Percentiles rank a stretch among this genome's conserved stretches.
phyloP scores from a whole-genome alignment of 176 grass and related monocot genomes.

The Stipa capillata region DNA sequence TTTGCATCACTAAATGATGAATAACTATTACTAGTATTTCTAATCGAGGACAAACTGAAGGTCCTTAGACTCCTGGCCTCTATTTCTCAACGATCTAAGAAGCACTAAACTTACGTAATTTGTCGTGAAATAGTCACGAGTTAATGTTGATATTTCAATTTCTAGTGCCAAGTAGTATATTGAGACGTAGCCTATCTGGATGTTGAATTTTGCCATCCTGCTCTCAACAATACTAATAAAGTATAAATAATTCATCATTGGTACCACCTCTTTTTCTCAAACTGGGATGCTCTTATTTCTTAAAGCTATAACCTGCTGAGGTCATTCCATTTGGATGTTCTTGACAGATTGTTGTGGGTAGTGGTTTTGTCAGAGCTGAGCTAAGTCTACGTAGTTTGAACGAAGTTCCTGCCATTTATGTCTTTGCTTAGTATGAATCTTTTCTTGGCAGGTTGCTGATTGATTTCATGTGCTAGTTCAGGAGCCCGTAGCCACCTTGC shows the following conservation, averaged over 20 bases:
- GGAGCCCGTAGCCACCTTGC: not conserved
- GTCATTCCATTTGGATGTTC: not conserved
- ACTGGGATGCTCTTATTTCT: too few relatives aligned
- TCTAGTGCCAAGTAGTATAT: not conserved
- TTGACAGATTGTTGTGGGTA: not conserved
- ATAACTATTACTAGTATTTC: not conserved
- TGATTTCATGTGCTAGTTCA: not conserved
- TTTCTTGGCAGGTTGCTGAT: conserved; percentile 14
- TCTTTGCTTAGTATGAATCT: too few relatives aligned
- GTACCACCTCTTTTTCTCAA: too few relatives aligned
- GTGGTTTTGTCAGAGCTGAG: not conserved
- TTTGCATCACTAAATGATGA: too few relatives aligned
- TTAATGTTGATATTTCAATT: not conserved
- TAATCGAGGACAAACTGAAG: not conserved
- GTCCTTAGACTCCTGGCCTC: not conserved
- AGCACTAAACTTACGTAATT: not conserved
- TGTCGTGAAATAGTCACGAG: not conserved
- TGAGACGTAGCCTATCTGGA: not conserved
- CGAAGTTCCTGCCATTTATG: not conserved
- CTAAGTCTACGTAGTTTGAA: not conserved
- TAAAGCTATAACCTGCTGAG: not conserved
- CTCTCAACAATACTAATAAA: not conserved
- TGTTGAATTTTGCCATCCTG: not conserved
- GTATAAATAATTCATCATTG: too few relatives aligned
- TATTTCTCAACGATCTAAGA: not conserved